phyloP scores from a whole-genome alignment of 805 yeast genomes.

The Candida mattraensis region DNA sequence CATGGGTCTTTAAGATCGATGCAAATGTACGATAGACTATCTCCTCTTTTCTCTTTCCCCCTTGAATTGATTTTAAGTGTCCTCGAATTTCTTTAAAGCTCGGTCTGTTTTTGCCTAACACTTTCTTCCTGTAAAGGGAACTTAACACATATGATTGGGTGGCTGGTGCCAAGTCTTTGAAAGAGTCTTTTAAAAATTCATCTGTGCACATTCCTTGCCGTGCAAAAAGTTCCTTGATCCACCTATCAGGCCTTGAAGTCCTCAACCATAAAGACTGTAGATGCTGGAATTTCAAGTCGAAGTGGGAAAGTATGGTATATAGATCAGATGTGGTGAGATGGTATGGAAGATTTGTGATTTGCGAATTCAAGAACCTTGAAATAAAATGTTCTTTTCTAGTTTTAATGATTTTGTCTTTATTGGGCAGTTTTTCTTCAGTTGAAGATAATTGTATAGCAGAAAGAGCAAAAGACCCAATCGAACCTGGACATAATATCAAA shows the following conservation, averaged over 20 bases:
- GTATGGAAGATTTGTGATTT: not conserved
- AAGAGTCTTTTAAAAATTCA: not conserved
- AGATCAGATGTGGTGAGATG: slow-evolving; percentile 4
- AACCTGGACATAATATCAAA: not conserved
- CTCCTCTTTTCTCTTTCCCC: too few relatives aligned
- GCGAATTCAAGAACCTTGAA: slow-evolving; percentile 1
- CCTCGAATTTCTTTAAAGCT: too few relatives aligned
- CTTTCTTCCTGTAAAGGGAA: too few relatives aligned
- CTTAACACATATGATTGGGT: too few relatives aligned
- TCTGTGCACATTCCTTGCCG: slow-evolving; percentile 1
- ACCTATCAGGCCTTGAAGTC: not conserved
- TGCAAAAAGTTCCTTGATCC: slow-evolving; percentile 4
- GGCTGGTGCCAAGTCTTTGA: slow-evolving; percentile 1
- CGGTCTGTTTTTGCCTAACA: too few relatives aligned
- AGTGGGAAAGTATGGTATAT: slow-evolving; percentile 1
- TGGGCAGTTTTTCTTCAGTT: not conserved
- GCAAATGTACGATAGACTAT: too few relatives aligned
- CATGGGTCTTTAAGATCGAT: too few relatives aligned
- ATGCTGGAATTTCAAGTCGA: not conserved
- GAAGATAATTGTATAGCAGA: not conserved
- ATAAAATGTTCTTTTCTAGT: not conserved
- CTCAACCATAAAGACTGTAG: slow-evolving; percentile 1
- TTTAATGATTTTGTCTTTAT: not conserved
- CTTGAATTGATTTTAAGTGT: too few relatives aligned
- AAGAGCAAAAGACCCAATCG: slow-evolving; percentile 1